Conservation (phyloP, 148 eudicot genomes). For the Amaranthus hypochondriacus region DNA sequence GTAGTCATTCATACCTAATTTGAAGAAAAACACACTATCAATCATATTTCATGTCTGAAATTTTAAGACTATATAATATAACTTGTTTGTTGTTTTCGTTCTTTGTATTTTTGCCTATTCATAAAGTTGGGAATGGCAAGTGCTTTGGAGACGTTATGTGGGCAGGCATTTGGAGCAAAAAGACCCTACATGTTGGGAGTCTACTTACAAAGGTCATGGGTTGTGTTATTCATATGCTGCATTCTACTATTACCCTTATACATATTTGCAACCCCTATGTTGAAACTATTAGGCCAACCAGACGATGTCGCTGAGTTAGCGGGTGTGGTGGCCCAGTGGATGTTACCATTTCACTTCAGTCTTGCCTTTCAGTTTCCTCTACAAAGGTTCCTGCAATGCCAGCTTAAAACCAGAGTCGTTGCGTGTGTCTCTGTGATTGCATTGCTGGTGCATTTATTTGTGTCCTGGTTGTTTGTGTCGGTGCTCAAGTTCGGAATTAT, state of each 20-base stretch:
- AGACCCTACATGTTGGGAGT: slow-evolving; percentile 47
- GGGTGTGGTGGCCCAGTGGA: slow-evolving; percentile 28
- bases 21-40: too few species aligned
- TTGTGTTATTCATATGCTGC: slow-evolving; percentile 32
- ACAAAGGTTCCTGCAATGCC: slow-evolving; percentile 46
- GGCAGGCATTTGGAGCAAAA: slow-evolving; percentile 41
- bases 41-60: too few species aligned
- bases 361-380: slow-evolving; percentile 47
- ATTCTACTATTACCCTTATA: slow-evolving; percentile 31
- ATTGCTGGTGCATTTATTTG: slow-evolving; percentile 23
- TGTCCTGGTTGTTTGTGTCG: slow-evolving; percentile 35
- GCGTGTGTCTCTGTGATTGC: slow-evolving; percentile 37
- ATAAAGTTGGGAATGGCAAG: slow-evolving; percentile 53
- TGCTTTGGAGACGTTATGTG: slow-evolving; percentile 27
- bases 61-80: too few species aligned
- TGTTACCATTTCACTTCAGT: slow-evolving; percentile 44
- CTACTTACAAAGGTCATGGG: slow-evolving; percentile 49
- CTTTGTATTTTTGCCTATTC: too few species aligned
- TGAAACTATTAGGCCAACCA: slow-evolving; percentile 41
- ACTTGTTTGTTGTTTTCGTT: too few species aligned
- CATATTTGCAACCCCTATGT: slow-evolving; percentile 35
- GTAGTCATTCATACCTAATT: too few species aligned
- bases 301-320: slow-evolving; percentile 35
- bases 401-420: slow-evolving; percentile 32
- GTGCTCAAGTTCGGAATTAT: slow-evolving; percentile 29